Evolutionary conservation across 2,329 filamentous ascomycete genomes (phyloP).

Genomic region (Seiridium unicorne): DNA sequence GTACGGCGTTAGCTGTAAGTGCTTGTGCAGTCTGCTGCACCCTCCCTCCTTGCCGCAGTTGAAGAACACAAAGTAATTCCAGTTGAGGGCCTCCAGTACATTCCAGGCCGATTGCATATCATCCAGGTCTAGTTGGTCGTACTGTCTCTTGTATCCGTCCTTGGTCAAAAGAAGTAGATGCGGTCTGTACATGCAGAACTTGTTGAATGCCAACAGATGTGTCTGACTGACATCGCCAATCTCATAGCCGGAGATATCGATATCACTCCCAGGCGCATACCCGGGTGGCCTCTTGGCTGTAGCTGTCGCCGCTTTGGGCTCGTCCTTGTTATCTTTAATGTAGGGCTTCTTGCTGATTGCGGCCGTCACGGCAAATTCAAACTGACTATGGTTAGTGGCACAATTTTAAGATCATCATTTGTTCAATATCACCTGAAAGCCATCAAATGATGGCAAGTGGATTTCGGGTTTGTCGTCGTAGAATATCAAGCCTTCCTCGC

Average conservation of each 20-base stretch:
- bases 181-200: slow-evolving; percentile 45
- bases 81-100: slow-evolving; percentile 25
- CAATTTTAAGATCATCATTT: not conserved
- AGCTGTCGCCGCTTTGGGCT: not conserved
- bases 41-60: slow-evolving; percentile 44
- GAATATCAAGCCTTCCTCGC: slow-evolving; percentile 16
- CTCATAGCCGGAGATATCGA: slow-evolving; percentile 38
- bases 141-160: slow-evolving; percentile 45
- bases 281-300: slow-evolving; percentile 7
- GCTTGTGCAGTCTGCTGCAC: slow-evolving; percentile 47
- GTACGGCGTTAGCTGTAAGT: slow-evolving; percentile 41
- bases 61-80: slow-evolving; percentile 39
- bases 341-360: slow-evolving; percentile 11
- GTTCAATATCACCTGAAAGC: slow-evolving; percentile 11
- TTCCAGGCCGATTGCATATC: slow-evolving; percentile 38
- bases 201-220: slow-evolving; percentile 46
- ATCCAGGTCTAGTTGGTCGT: slow-evolving; percentile 34
- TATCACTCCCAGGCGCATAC: slow-evolving; percentile 35
- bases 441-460: slow-evolving; percentile 2
- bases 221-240: slow-evolving; percentile 36
- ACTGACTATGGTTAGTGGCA: slow-evolving; percentile 3
- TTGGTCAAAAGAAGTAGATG: slow-evolving; percentile 45
- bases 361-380: slow-evolving; percentile 13
- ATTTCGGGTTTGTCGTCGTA: slow-evolving; percentile 17
- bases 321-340: slow-evolving; percentile 15